phyloP scores from a whole-genome alignment of 768 basidiomycete species.

The Mycena chlorophos region DNA sequence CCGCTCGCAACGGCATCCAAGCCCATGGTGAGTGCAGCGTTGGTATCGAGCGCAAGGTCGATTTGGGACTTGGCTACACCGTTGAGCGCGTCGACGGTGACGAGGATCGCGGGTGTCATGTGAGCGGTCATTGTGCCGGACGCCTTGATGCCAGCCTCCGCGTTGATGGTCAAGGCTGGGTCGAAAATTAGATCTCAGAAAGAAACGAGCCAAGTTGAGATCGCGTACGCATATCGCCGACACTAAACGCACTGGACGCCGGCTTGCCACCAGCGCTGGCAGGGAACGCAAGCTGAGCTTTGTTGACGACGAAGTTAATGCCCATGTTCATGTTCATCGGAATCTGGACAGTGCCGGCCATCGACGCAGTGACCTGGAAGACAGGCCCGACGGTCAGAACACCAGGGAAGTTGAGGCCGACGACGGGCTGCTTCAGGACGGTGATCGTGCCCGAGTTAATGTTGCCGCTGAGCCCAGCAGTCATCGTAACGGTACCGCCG shows the following conservation, averaged over 20 bases:
- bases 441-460: conserved; percentile 44
- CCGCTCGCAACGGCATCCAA: conserved; percentile 24
- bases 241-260: conserved; percentile 30
- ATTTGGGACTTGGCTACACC: conserved; percentile 37
- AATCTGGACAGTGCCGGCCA: conserved; percentile 14
- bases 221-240: conserved; percentile 45
- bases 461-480: conserved; percentile 22
- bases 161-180: conserved; percentile 43
- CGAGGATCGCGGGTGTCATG: conserved; percentile 48
- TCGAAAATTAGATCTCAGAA: not conserved
- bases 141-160: conserved; percentile 39
- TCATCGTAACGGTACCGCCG: not conserved
- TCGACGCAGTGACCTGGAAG: conserved; percentile 42
- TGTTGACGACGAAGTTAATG: conserved; percentile 43
- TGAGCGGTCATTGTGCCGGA: conserved; percentile 47
- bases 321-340: conserved; percentile 43
- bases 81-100: conserved; percentile 45
- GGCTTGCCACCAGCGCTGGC: conserved; percentile 27
- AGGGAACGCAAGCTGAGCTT: conserved; percentile 47
- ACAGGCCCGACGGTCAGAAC: conserved; percentile 50
- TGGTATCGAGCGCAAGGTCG: conserved; percentile 44
- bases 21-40: conserved; percentile 31
- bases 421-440: conserved; percentile 31
- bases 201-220: not conserved
- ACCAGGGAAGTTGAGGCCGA: conserved; percentile 50